Percentiles rank a stretch among this genome's conserved stretches.
Conservation (phyloP, 257 asterid species). For the Lycium ferocissimum region DNA sequence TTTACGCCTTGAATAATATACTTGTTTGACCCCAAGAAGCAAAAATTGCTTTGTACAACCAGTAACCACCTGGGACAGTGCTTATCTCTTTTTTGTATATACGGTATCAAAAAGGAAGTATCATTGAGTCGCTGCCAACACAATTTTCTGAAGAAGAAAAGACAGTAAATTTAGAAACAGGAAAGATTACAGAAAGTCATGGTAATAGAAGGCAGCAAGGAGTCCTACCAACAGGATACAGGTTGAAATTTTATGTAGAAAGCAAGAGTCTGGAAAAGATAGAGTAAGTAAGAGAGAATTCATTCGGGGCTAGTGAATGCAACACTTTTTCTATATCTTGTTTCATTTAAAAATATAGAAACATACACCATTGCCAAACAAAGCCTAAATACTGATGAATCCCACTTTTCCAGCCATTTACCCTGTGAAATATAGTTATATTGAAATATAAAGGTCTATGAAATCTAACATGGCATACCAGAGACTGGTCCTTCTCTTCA, state of each 20-base stretch:
- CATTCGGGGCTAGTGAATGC: not conserved
- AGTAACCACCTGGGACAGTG: too few species aligned
- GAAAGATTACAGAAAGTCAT: not conserved
- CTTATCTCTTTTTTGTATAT: too few species aligned
- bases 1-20: too few species aligned
- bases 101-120: not conserved
- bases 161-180: constrained; percentile 6
- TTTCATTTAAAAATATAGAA: not conserved
- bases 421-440: constrained; percentile 1
- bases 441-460: not conserved
- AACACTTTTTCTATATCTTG: not conserved
- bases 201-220: constrained; percentile 7
- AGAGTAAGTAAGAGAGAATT: not conserved
- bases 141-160: constrained; percentile 10
- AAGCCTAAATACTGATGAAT: constrained; percentile 21
- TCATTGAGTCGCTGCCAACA: constrained; percentile 23
- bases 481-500: constrained; percentile 47
- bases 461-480: constrained; percentile 52
- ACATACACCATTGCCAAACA: not conserved
- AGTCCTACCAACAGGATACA: constrained; percentile 9
- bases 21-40: too few species aligned
- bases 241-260: not conserved
- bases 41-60: too few species aligned
- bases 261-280: not conserved
- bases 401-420: constrained; percentile 29